Base-by-base conservation (phyloP, 2,329 filamentous ascomycete genomes). In the Cercospora sp. region DNA sequence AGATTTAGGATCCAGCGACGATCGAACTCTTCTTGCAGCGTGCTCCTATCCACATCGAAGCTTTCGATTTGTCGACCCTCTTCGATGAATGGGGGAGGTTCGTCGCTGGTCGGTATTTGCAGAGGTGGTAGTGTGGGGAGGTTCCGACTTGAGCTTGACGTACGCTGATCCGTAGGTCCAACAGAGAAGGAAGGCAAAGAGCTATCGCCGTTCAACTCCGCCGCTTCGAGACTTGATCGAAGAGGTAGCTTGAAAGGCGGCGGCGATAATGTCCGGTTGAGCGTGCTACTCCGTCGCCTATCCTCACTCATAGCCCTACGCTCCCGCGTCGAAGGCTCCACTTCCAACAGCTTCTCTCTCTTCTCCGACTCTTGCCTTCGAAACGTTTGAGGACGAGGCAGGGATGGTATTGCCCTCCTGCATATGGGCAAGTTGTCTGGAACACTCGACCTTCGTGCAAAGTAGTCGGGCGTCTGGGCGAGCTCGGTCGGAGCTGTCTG, bases 1-100 rank as follows among this genome's bases (percentile, higher is more conserved):
- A 98, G 86, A 77, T 99, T 99, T 73, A 99, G 84, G 68, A 99
- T 98, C 95, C 95, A 99, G 75, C 74, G 63, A 30, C 66, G 87
- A 76, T 97, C 93, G 65, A 97, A 85, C 79, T 98, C 94, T 70
- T 91, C 88, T 71, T 91, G 88, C 72, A 97, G 86, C 74, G 88
- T 84, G 63, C 84, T 82, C 63, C 91, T 87, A 74, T 91, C 81
- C 12, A 80, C 73, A 31, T 76, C 77, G 2, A 77, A 76, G 7
- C 74, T 74, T 18, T 78, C 78, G 30, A 72, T 76, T 20, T 77
- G 77, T 18, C 76, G 75, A 18, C 76, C 77, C 36, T 75, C 72
- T 20, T 73, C 69, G 4, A 62, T 51, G 55, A 64, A 48, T 3
- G 65, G 64, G 20, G 59, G 40, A 23, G 60, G 63, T 26, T 72